phyloP scores from a whole-genome alignment of 2,329 filamentous ascomycete genomes.

The Arthrobotrys sphaeroides region DNA sequence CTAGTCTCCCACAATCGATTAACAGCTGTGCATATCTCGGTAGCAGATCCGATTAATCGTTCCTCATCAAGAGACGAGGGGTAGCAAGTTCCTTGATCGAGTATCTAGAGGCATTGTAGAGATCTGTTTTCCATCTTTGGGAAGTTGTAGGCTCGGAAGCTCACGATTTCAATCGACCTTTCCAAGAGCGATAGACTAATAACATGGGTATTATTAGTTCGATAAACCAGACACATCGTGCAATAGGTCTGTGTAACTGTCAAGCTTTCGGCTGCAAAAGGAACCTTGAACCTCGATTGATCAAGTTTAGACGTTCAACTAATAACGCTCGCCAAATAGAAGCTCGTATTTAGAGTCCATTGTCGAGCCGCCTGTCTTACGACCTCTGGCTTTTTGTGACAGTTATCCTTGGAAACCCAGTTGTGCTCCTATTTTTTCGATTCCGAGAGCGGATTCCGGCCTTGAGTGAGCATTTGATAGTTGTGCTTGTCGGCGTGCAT shows the following conservation, averaged over 20 bases:
- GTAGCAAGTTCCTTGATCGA: not conserved
- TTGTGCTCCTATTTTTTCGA: too few species aligned
- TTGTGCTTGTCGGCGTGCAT: too few species aligned
- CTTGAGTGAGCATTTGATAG: too few species aligned
- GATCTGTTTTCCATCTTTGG: not conserved
- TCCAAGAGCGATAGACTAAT: too few species aligned
- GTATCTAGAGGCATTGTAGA: not conserved
- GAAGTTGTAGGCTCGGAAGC: not conserved
- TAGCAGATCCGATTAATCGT: not conserved
- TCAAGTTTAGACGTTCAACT: not conserved
- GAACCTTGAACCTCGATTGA: not conserved
- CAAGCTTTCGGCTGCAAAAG: not conserved
- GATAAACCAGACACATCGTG: too few species aligned
- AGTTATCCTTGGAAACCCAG: too few species aligned
- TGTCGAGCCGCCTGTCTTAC: too few species aligned
- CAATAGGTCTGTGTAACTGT: not conserved
- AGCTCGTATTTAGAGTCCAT: not conserved
- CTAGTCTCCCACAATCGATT: not conserved
- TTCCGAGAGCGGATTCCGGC: not conserved
- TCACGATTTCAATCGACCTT: too few species aligned
- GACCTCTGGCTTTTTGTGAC: too few species aligned
- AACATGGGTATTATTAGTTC: too few species aligned
- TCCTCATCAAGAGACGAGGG: not conserved
- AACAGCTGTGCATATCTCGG: not conserved
- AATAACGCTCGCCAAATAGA: not conserved